Base-by-base conservation (phyloP, 1,139 yeast genomes). In the Candida mesenterica region DNA sequence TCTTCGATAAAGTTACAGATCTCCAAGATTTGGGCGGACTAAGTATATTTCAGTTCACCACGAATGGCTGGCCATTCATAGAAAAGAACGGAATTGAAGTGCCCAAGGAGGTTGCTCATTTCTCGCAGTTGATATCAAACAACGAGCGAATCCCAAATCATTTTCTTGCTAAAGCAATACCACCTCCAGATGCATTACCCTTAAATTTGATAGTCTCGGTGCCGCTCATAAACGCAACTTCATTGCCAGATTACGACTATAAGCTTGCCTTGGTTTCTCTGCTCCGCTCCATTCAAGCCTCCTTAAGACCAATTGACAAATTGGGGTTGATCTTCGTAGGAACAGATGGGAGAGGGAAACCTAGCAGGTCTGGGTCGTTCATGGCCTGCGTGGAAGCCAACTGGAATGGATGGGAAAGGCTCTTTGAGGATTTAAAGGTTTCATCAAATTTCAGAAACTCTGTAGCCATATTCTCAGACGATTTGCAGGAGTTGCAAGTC, bases 401-500 rank as follows among this genome's bases (percentile, higher is more conserved):
- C 2, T 80, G 86, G 86, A 61, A 64, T 18, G 83, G 81, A 0
- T 79, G 86, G 83, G 58, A 62, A 18, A 62, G 65, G 2, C 49
- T 79, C 7, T 51, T 79, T 10, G 59, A 64, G 6, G 70, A 65
- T 9, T 53, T 79, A 9, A 50, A 57, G 26, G 64, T 74, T 12
- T 61, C 56, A 15, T 44, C 61, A 3, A 60, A 58, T 36, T n/a
- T 38, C 4, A 28, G 30, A 10, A 18, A 14, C 3, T 12, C 31
- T 14, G 14, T 24, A 5, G 9, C 28, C 4, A 34, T 38, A 15
- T 31, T 42, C 10, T 40, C 45, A 9, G 41, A 42, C 31, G 48
- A 42, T 13, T 31, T 51, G 13, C 55, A 55, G 20, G 71, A 65
- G 40, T 41, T 65, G 16, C 41, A 45, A 13, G 41, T 57, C 10